phyloP scores from a whole-genome alignment of 2,329 filamentous ascomycete genomes.

The Septoria linicola region DNA sequence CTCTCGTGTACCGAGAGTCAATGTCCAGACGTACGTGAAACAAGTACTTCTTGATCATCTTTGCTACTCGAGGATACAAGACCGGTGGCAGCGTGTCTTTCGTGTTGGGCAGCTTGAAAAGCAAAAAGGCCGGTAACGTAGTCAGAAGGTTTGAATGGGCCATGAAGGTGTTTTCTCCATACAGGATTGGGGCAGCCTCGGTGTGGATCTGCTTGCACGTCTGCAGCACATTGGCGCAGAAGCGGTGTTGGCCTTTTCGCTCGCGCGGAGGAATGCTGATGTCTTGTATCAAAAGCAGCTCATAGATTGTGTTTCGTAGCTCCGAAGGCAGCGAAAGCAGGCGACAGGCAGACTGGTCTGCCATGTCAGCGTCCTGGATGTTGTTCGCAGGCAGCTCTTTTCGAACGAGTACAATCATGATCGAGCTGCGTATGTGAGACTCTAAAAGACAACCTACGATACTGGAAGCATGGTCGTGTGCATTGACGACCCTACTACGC shows the following conservation, averaged over 20 bases:
- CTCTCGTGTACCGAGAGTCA: constrained; percentile 47
- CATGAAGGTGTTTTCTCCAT: constrained; percentile 51
- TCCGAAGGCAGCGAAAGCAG: constrained; percentile 56
- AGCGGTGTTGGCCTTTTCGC: constrained; percentile 32
- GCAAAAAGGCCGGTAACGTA: constrained; percentile 42
- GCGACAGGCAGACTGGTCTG: constrained; percentile 21
- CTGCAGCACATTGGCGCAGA: constrained; percentile 45
- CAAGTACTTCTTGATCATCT: constrained; percentile 46
- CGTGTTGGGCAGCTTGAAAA: constrained; percentile 23
- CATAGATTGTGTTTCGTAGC: constrained; percentile 59
- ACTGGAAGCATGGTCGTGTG: not conserved
- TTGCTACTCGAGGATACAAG: constrained; percentile 32
- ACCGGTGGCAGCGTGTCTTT: constrained; percentile 38
- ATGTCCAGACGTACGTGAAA: constrained; percentile 51
- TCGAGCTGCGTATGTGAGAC: not conserved
- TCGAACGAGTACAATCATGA: constrained; percentile 24
- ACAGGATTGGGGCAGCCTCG: constrained; percentile 49
- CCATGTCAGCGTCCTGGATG: constrained; percentile 7
- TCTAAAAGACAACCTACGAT: not conserved
- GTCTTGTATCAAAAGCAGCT: constrained; percentile 36
- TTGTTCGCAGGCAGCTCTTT: constrained; percentile 11
- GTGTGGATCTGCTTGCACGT: constrained; percentile 44
- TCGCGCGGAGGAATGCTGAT: constrained; percentile 16
- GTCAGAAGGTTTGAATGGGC: constrained; percentile 51
- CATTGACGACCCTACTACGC: not conserved